Evolutionary conservation across 1,139 yeast genomes (phyloP).

Genomic region (Candida sanyaensis): DNA sequence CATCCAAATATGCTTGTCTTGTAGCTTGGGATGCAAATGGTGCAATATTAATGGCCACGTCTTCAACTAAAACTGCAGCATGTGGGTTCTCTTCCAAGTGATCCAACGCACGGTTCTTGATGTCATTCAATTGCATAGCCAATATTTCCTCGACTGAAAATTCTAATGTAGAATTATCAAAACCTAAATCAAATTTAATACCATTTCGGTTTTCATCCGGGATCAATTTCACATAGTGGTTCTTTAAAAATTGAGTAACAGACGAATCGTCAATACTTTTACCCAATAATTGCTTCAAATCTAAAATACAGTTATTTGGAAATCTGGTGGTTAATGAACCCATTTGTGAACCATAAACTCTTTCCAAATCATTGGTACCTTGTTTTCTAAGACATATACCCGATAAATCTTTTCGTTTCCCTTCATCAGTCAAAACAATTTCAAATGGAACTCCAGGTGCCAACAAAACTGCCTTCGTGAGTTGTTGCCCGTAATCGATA

Average conservation of each 20-base stretch:
- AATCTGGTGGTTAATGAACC: constrained; percentile 69
- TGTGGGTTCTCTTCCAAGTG: constrained; percentile 33
- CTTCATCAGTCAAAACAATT: constrained; percentile 83
- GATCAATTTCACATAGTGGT: constrained; percentile 57
- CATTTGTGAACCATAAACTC: constrained; percentile 80
- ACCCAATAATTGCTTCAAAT: constrained; percentile 74
- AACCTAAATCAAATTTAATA: constrained; percentile 57
- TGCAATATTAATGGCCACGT: constrained; percentile 77
- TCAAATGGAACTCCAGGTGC: constrained; percentile 93
- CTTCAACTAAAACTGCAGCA: constrained; percentile 48
- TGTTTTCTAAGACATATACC: constrained; percentile 66
- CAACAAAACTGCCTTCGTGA: constrained; percentile 81
- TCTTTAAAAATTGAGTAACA: constrained; percentile 44
- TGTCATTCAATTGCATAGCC: constrained; percentile 78
- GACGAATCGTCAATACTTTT: constrained; percentile 50
- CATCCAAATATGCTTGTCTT: constrained; percentile 71
- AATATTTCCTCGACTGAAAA: constrained; percentile 69
- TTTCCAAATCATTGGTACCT: constrained; percentile 53
- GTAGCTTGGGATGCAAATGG: constrained; percentile 66
- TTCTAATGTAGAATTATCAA: constrained; percentile 40
- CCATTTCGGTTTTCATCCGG: constrained; percentile 44
- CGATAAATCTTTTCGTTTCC: constrained; percentile 84
- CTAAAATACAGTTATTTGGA: constrained; percentile 70
- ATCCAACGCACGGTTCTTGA: constrained; percentile 61
- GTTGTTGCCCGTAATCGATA: constrained; percentile 87